These are phyloP conservation scores for Ceratobasidium sp. DNA, from an alignment of 1,284 basidiomycete genomes.

Conservation along the genomic window DNA sequence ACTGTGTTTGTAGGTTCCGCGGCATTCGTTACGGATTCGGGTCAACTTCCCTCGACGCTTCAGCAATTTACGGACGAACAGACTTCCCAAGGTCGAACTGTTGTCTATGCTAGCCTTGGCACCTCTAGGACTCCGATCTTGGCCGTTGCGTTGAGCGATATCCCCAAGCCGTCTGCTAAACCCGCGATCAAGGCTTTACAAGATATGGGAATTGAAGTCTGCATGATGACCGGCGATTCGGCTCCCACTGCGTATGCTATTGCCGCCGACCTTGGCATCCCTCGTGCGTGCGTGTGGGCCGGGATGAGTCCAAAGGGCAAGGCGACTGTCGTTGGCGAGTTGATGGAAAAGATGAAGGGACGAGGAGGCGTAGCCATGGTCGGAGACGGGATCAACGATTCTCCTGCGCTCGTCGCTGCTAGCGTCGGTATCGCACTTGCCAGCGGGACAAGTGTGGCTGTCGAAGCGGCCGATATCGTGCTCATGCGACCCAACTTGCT, in stretches of 20 bases:
- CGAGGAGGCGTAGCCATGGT: slow-evolving; percentile 88
- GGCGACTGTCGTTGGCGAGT: slow-evolving; percentile 77
- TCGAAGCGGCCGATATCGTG: slow-evolving; percentile 97
- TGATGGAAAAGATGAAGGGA: slow-evolving; percentile 68
- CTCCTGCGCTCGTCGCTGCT: slow-evolving; percentile 93
- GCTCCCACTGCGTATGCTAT: slow-evolving; percentile 83
- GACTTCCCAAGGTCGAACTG: slow-evolving; percentile 74
- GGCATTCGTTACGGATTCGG: slow-evolving; percentile 66
- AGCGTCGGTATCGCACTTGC: slow-evolving; percentile 96
- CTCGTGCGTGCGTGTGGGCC: slow-evolving; percentile 80
- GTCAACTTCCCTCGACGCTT: slow-evolving; percentile 64
- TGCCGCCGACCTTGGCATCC: slow-evolving; percentile 86
- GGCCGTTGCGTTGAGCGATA: slow-evolving; percentile 82
- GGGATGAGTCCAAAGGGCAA: slow-evolving; percentile 94
- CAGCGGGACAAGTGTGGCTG: slow-evolving; percentile 94
- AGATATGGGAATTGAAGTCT: slow-evolving; percentile 87
- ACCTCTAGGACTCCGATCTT: slow-evolving; percentile 60
- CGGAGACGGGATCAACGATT: slow-evolving; percentile 99
- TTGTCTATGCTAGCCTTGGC: slow-evolving; percentile 75
- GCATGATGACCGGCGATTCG: slow-evolving; percentile 91
- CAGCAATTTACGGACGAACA: slow-evolving; percentile 71
- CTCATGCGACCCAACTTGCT: slow-evolving; percentile 96
- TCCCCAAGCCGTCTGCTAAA: slow-evolving; percentile 80
- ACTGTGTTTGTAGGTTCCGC: slow-evolving; percentile 77
- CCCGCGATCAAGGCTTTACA: slow-evolving; percentile 82